Percentiles rank a stretch among this genome's conserved stretches.
These are phyloP conservation scores for Pythium aquatile DNA, from an alignment of 352 stramenopile genomes.

Conservation along the genomic window DNA sequence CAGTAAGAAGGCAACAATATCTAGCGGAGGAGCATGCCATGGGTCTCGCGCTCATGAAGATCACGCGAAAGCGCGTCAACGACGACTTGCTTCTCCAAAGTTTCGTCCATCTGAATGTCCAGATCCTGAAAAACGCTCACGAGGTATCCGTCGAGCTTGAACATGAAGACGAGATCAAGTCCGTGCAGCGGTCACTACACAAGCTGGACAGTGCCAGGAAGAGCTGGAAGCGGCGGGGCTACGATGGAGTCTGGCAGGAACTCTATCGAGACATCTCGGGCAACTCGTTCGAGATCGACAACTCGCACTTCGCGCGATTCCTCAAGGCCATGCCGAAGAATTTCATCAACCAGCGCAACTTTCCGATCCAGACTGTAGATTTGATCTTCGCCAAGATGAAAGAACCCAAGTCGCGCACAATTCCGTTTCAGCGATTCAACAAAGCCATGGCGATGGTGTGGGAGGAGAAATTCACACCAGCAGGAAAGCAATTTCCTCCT, in stretches of 20 bases:
- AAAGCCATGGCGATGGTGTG: slow-evolving; percentile 58
- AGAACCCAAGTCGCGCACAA: slow-evolving; percentile 59
- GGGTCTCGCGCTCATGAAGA: slow-evolving; percentile 46
- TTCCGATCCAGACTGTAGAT: slow-evolving; percentile 54
- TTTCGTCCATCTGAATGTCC: slow-evolving; percentile 42
- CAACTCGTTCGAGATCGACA: slow-evolving; percentile 55
- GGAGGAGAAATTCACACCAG: slow-evolving; percentile 48
- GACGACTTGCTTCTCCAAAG: slow-evolving; percentile 69
- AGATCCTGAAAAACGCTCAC: slow-evolving; percentile 15
- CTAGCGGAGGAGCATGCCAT: slow-evolving; percentile 52
- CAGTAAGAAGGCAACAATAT: slow-evolving; percentile 47
- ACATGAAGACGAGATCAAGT: slow-evolving; percentile 22
- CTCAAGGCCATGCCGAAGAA: slow-evolving; percentile 54
- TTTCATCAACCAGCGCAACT: slow-evolving; percentile 62
- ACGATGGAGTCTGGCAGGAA: slow-evolving; percentile 68
- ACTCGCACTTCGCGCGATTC: slow-evolving; percentile 61
- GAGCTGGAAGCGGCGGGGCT: slow-evolving; percentile 51
- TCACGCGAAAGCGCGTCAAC: slow-evolving; percentile 41
- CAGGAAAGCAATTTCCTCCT: background rate
- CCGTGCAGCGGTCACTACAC: slow-evolving; percentile 44
- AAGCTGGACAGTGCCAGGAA: slow-evolving; percentile 32
- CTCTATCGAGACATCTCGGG: slow-evolving; percentile 52
- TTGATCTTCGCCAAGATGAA: slow-evolving; percentile 78
- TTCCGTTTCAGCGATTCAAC: slow-evolving; percentile 63
- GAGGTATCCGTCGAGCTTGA: slow-evolving; percentile 1